Evolutionary conservation across 2,329 filamentous ascomycete species (phyloP).

Genomic region (Fusarium agapanthi): DNA sequence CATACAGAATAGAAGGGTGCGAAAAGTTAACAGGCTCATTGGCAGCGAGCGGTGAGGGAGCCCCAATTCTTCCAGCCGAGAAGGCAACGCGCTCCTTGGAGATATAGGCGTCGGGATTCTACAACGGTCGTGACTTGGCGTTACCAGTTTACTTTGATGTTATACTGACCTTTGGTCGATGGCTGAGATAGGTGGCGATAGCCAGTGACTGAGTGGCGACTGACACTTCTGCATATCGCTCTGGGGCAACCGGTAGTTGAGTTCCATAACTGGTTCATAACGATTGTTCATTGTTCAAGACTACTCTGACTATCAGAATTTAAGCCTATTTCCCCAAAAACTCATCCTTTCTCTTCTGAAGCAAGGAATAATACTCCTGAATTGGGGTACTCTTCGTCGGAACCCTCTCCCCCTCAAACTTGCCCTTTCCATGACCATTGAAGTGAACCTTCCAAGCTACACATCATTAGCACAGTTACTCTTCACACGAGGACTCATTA

Average conservation of each 20-base stretch:
- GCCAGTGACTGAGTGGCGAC: background rate
- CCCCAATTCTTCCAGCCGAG: background rate
- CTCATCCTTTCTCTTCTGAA: constrained; percentile 48
- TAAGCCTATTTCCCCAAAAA: constrained; percentile 7
- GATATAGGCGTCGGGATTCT: rapidly evolving
- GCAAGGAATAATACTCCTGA: constrained; percentile 48
- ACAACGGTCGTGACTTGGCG: rapidly evolving
- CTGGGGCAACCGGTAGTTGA: background rate
- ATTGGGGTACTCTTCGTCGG: constrained; percentile 36
- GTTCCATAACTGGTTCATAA: background rate
- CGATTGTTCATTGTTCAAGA: background rate
- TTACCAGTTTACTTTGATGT: too few species aligned
- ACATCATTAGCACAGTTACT: constrained; percentile 23
- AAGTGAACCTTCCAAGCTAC: constrained; percentile 50
- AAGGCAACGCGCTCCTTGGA: background rate
- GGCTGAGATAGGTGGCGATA: too few species aligned
- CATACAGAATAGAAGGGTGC: background rate
- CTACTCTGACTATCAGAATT: rapidly evolving
- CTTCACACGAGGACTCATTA: rapidly evolving
- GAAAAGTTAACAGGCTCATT: rapidly evolving
- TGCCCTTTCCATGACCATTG: constrained; percentile 49
- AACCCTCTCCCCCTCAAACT: constrained; percentile 45
- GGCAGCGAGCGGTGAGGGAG: rapidly evolving
- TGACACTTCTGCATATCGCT: background rate
- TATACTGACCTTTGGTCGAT: rapidly evolving